These are phyloP conservation scores for Silene uniflora DNA, from an alignment of 148 eudicot genomes.

Conservation along the genomic window DNA sequence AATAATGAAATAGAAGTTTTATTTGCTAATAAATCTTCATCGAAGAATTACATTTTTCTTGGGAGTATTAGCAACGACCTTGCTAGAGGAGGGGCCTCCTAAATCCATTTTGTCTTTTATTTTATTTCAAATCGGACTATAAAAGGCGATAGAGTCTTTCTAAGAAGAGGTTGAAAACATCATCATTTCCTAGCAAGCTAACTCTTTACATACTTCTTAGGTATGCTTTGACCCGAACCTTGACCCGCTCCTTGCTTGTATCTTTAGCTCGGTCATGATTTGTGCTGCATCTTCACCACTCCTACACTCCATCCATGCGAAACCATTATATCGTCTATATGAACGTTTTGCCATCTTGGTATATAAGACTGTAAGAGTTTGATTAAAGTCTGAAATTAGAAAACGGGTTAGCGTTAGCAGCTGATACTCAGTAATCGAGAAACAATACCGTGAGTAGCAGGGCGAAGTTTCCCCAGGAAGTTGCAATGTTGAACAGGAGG, in stretches of 20 bases:
- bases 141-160: constrained; percentile 33
- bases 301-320: constrained; percentile 70
- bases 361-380: too few relatives aligned
- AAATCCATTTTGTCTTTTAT: too few relatives aligned
- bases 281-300: constrained; percentile 41
- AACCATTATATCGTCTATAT: constrained; percentile 23
- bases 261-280: constrained; percentile 38
- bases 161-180: constrained; percentile 49
- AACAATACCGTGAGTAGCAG: constrained; percentile 52
- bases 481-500: constrained; percentile 37
- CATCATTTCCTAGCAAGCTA: constrained; percentile 62
- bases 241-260: constrained; percentile 48
- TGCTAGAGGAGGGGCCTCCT: too few relatives aligned
- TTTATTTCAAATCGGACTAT: neutral
- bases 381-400: too few relatives aligned
- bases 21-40: too few relatives aligned
- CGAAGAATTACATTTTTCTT: too few relatives aligned
- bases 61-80: too few relatives aligned
- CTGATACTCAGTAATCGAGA: too few relatives aligned
- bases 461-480: constrained; percentile 34
- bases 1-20: too few relatives aligned
- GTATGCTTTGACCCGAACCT: constrained; percentile 43
- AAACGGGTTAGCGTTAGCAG: too few relatives aligned
- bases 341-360: too few relatives aligned
- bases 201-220: constrained; percentile 43